phyloP scores from a whole-genome alignment of 371 early-diverging fungal genomes.

The Mucor piriformis region DNA sequence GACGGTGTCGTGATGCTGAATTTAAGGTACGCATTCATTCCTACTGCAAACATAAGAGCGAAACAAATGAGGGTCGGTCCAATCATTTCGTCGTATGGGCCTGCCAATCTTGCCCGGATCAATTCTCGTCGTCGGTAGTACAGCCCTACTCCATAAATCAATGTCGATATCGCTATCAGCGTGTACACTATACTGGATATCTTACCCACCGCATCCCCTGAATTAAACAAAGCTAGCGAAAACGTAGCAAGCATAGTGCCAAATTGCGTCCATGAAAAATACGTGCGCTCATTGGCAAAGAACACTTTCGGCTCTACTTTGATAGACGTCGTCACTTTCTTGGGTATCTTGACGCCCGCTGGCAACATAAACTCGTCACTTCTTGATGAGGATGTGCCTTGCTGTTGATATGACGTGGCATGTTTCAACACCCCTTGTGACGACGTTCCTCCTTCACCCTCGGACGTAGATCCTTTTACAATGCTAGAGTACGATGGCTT shows the following conservation, averaged over 20 bases:
- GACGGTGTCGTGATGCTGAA: slow-evolving; percentile 40
- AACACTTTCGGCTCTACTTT: slow-evolving; percentile 99
- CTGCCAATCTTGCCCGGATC: slow-evolving; percentile 68
- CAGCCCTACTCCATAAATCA: slow-evolving; percentile 88
- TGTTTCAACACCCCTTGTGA: no score
- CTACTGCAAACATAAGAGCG: slow-evolving; percentile 84
- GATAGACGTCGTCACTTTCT: slow-evolving; percentile 78
- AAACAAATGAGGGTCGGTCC: slow-evolving; percentile 91
- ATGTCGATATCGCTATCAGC: slow-evolving; percentile 75
- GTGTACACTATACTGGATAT: slow-evolving; percentile 81
- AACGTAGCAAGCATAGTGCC: slow-evolving; percentile 76
- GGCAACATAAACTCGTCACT: slow-evolving; percentile 39
- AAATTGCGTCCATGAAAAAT: slow-evolving; percentile 90
- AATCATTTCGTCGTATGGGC: slow-evolving; percentile 75
- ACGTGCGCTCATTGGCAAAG: slow-evolving; percentile 99
- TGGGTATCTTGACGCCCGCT: slow-evolving; percentile 58
- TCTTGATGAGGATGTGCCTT: neutral
- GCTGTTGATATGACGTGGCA: no score
- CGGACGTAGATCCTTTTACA: neutral
- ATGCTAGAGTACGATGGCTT: no score
- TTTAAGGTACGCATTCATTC: slow-evolving; percentile 86
- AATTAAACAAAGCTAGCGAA: slow-evolving; percentile 83
- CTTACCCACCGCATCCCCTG: slow-evolving; percentile 77
- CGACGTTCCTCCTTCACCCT: no score
- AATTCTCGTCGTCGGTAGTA: slow-evolving; percentile 95